Evolutionary conservation across 202 grass and related monocot genomes (phyloP), one percentile per base, ranked within the genome.

Genomic region (Brachypodium distachyon): DNA sequence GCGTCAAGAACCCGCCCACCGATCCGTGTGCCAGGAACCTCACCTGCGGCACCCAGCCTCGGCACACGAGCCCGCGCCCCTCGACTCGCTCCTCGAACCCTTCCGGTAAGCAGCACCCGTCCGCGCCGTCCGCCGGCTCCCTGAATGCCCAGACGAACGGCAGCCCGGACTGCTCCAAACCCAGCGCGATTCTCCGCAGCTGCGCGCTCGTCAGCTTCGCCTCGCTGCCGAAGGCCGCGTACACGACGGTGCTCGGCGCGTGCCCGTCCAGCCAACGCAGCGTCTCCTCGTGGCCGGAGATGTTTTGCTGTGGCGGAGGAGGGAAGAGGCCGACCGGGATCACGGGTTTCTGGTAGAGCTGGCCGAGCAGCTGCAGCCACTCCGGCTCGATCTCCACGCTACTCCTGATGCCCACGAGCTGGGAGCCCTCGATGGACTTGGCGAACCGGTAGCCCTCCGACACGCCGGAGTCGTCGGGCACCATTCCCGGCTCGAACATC

Each of bases 151-250:
- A 93, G 73, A 97, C 66, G 83, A 97, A 91, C 7, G 88, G 87
- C 60, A 97, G 49, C 21, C 52, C 19, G 40, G 90, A 93, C 21
- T 49, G 33, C 70, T 97, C 76, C 73, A 93, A 28, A 27, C 93
- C 90, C 13, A 87, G 77, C 8, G 90, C 90, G 40, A 97, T 89
- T 6, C 78, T 78, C 7, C 38, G 72, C 55, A 93, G 72, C 59
- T 89, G 87, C 25, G 69, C 29, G 41, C 54, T 73, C 9, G 3
- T 85, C 62, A 93, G 85, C 80, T 91, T 93, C 9, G 34, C 93
- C 88, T 93, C 93, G 42, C 87, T 97, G 25, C 93, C 90, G 55
- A 97, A 97, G 3, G 93, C 90, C 5, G 80, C 85, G 75, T 89
- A 97, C 63, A 93, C 80, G 14, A 93, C 93, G 5, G 90, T 84